A percentile compares a stretch with the other conserved stretches of the same genome.
Evolutionary conservation across 1,284 basidiomycete genomes (phyloP).

Genomic region (Athelia psychrophila): DNA sequence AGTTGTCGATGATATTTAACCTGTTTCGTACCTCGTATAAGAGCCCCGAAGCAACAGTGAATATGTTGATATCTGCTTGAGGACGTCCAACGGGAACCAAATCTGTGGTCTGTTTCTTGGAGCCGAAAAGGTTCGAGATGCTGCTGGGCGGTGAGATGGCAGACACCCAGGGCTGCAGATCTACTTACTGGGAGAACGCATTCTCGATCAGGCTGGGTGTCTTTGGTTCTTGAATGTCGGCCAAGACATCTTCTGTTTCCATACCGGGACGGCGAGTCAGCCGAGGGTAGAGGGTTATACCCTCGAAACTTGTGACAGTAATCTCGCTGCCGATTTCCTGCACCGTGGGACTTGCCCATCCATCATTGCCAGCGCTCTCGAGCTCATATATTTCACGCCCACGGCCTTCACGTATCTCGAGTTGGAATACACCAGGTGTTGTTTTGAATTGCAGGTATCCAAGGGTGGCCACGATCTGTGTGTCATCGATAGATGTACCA

Average conservation of each 20-base stretch:
- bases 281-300: constrained; percentile 84
- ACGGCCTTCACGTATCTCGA: constrained; percentile 81
- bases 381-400: constrained; percentile 82
- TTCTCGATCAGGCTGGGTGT: constrained; percentile 38
- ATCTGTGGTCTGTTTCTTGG: constrained; percentile 20
- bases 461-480: constrained; percentile 89
- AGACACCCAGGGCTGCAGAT: neutral
- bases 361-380: constrained; percentile 80
- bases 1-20: neutral
- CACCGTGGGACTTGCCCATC: constrained; percentile 76
- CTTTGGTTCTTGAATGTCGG: constrained; percentile 35
- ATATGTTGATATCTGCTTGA: constrained; percentile 95
- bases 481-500: constrained; percentile 66
- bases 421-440: constrained; percentile 81
- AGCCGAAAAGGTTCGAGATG: constrained; percentile 52
- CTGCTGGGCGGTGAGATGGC: constrained; percentile 27
- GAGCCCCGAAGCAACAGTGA: constrained; percentile 95
- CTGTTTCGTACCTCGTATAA: constrained; percentile 78
- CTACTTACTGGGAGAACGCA: constrained; percentile 47
- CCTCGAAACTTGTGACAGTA: constrained; percentile 84
- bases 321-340: constrained; percentile 67
- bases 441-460: constrained; percentile 97
- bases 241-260: constrained; percentile 80
- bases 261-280: constrained; percentile 72
- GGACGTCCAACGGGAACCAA: constrained; percentile 26